Evolutionary conservation across 495 filamentous ascomycete species (phyloP).

Genomic region (Immersiella caudata): DNA sequence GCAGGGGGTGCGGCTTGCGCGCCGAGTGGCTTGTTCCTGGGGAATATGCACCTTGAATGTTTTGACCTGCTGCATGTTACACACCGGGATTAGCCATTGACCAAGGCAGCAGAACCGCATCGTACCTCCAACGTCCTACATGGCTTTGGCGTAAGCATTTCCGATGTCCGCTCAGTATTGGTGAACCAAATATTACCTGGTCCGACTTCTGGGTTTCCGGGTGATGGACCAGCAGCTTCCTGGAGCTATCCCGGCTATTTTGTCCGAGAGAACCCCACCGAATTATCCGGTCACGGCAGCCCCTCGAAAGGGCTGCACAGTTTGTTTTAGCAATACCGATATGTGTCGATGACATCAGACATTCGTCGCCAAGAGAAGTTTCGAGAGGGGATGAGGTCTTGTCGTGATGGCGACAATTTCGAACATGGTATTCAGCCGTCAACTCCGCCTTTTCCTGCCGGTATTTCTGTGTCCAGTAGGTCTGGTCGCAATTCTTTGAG

Average conservation of each 20-base stretch:
- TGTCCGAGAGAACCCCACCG: neutral
- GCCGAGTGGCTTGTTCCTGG: constrained; percentile 8
- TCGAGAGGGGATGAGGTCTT: neutral
- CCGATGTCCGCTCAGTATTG: neutral
- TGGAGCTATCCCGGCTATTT: neutral
- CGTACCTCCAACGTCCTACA: neutral
- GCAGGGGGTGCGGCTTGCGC: neutral
- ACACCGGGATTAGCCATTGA: constrained; percentile 9
- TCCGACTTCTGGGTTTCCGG: neutral
- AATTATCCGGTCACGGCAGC: neutral
- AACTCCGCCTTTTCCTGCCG: too few species aligned
- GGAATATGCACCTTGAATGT: neutral
- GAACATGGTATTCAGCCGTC: neutral
- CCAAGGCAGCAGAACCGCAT: neutral
- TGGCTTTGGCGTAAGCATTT: constrained; percentile 1
- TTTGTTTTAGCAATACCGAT: neutral
- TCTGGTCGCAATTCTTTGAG: too few species aligned
- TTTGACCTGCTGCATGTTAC: neutral
- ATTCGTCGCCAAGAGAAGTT: neutral
- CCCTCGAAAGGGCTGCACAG: neutral
- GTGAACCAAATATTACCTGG: neutral
- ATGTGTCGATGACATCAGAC: neutral
- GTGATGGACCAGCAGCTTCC: neutral
- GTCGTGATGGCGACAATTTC: neutral
- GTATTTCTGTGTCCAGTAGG: too few species aligned